Base-by-base conservation (phyloP, 1,284 basidiomycete genomes). In the Mycena sp. region DNA sequence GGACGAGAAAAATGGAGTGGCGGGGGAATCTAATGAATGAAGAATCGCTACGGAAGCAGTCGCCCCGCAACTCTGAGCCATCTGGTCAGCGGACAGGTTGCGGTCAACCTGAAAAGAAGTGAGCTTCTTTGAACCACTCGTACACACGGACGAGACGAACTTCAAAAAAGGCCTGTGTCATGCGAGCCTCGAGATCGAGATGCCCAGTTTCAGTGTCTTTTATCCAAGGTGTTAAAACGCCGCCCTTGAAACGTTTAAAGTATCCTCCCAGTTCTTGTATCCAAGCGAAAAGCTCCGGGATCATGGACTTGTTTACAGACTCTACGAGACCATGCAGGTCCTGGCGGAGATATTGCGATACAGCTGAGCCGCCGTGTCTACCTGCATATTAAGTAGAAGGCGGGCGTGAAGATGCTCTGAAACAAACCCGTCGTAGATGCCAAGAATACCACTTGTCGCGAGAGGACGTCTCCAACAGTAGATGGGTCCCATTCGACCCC, bases 21-120 rank as follows among this genome's bases (percentile, higher is more conserved):
- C 82, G 5, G 89, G 89, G 11, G 87, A 83, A 71, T 93, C 88
- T 12, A 99, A 81, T 37, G 94, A 92, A 70, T 99, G 96, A 17
- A 99, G 80, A 43, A 99, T 83, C 0, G 90, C 93, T 2, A 98
- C 87, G 0, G 94, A 96, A 1, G 95, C 95, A 1, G 96, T 98
- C 19, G 95, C 95, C 4, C 97, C 97, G 64, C 87, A 91, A 49
- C 81, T 77, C 71, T 87, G 86, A 2, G 90, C 87, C 58, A 86
- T 83, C 65, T 79, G 83, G 75, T 86, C 89, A 69, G 73, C 83
- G 28, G 82, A 87, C 63, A 85, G 83, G 70, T 82, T 90, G 74
- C 79, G 87, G 73, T 87, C 89, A 70, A 84, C 89, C 88, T 83
- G 77, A 17, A 26, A 48, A n/a, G 41, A 46, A 51, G n/a, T 55